A percentile compares a stretch with the other conserved stretches of the same genome.
Evolutionary conservation across 148 eudicot genomes (phyloP).

Genomic region (Fallopia convolvulus): DNA sequence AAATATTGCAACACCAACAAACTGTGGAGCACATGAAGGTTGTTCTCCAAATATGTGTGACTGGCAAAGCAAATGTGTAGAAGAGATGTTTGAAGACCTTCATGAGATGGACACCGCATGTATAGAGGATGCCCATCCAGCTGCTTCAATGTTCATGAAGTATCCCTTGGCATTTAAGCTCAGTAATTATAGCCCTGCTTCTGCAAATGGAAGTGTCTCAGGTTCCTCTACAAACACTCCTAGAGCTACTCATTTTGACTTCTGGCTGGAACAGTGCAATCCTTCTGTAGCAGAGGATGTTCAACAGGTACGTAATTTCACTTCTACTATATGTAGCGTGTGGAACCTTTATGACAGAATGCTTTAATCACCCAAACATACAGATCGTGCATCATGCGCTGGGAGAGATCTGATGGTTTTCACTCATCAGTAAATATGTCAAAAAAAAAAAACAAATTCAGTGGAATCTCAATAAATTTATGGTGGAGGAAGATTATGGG

Average conservation of each 20-base stretch:
- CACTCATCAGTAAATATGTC: not conserved
- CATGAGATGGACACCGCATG: slow-evolving; percentile 68
- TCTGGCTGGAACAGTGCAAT: slow-evolving; percentile 47
- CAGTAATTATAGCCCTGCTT: slow-evolving; percentile 35
- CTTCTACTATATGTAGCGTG: not conserved
- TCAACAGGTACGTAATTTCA: slow-evolving; percentile 30
- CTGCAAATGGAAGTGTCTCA: slow-evolving; percentile 55
- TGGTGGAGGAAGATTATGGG: not conserved
- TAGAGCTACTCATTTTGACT: slow-evolving; percentile 42
- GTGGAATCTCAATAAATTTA: not conserved
- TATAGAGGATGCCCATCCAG: slow-evolving; percentile 40
- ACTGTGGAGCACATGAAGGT: slow-evolving; percentile 27
- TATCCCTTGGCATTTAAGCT: slow-evolving; percentile 37
- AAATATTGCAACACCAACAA: slow-evolving; percentile 15
- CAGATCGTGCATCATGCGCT: not conserved
- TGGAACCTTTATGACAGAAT: not conserved
- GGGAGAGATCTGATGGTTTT: not conserved
- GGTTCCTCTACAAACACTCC: slow-evolving; percentile 58
- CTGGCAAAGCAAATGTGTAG: slow-evolving; percentile 41
- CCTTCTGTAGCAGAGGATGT: slow-evolving; percentile 42
- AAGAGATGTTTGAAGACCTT: slow-evolving; percentile 60
- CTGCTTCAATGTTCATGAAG: slow-evolving; percentile 23
- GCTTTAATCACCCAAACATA: not conserved
- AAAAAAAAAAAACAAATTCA: not conserved
- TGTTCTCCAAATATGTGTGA: slow-evolving; percentile 45